phyloP scores from a whole-genome alignment of 768 basidiomycete species.

The Boletus sp. region DNA sequence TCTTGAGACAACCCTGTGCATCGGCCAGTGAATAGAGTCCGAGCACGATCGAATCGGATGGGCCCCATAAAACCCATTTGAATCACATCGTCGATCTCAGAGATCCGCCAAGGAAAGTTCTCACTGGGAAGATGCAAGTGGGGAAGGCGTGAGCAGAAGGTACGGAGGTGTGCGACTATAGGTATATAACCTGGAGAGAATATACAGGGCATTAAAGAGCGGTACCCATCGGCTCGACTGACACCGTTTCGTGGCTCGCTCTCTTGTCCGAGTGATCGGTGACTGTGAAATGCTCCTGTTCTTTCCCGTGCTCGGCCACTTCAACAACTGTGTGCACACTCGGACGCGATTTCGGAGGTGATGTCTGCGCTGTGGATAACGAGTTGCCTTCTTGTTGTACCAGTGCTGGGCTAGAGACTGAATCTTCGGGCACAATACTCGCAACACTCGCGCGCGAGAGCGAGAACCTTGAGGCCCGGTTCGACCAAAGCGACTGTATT shows the following conservation, averaged over 20 bases:
- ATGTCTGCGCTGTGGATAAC: slow-evolving; percentile 4
- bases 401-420: slow-evolving; percentile 11
- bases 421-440: slow-evolving; percentile 27
- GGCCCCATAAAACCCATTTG: neutral
- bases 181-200: neutral
- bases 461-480: slow-evolving; percentile 39
- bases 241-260: slow-evolving; percentile 12
- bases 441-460: slow-evolving; percentile 30
- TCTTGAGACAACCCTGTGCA: no score
- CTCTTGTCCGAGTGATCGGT: slow-evolving; percentile 2
- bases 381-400: neutral
- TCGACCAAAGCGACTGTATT: slow-evolving; percentile 49
- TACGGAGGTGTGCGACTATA: neutral
- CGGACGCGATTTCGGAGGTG: slow-evolving; percentile 13
- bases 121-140: neutral
- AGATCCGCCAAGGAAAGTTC: neutral
- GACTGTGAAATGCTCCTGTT: slow-evolving; percentile 11
- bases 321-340: slow-evolving; percentile 29
- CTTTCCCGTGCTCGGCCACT: slow-evolving; percentile 21
- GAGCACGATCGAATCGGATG: neutral
- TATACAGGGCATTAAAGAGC: slow-evolving; percentile 25
- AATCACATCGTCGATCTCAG: neutral
- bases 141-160: neutral
- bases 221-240: slow-evolving; percentile 26
- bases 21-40: no score